phyloP scores from a whole-genome alignment of 2,329 filamentous ascomycete genomes.

The Sporothrix brunneoviolacea region DNA sequence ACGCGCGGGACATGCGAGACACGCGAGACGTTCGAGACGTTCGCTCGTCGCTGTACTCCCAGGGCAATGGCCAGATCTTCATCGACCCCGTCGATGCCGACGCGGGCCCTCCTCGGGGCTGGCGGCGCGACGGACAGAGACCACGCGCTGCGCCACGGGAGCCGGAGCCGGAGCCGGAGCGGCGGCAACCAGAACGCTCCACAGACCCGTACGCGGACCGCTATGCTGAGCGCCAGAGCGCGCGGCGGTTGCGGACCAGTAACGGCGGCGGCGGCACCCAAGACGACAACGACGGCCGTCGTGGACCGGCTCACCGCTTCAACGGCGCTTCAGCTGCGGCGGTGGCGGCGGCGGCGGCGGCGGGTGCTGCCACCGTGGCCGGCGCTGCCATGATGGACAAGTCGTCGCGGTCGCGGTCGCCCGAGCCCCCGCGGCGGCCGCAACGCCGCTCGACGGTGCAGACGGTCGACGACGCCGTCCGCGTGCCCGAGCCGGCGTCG shows the following conservation, averaged over 20 bases:
- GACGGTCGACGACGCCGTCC: not conserved
- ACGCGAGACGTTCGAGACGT: not conserved
- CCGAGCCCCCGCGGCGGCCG: not conserved
- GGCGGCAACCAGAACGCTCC: not conserved
- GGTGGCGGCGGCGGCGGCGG: not conserved
- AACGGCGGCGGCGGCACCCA: too few species aligned
- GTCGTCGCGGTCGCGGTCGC: not conserved
- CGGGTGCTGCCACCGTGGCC: not conserved
- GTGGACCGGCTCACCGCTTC: not conserved
- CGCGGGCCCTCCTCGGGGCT: not conserved
- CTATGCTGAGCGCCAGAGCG: too few species aligned
- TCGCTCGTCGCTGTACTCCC: slow-evolving; percentile 7
- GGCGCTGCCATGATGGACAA: not conserved
- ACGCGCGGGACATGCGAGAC: not conserved
- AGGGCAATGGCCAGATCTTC: slow-evolving; percentile 2
- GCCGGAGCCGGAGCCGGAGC: not conserved
- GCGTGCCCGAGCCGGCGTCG: not conserved
- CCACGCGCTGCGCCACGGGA: not conserved
- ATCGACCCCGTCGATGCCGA: not conserved
- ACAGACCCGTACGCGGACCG: too few species aligned
- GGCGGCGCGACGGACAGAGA: not conserved
- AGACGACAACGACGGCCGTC: not conserved
- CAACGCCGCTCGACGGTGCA: not conserved
- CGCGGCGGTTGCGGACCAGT: not conserved
- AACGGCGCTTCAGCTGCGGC: slow-evolving; percentile 3